These are phyloP conservation scores for Waitea zeae DNA, from an alignment of 1,284 basidiomycete genomes.

Conservation along the genomic window DNA sequence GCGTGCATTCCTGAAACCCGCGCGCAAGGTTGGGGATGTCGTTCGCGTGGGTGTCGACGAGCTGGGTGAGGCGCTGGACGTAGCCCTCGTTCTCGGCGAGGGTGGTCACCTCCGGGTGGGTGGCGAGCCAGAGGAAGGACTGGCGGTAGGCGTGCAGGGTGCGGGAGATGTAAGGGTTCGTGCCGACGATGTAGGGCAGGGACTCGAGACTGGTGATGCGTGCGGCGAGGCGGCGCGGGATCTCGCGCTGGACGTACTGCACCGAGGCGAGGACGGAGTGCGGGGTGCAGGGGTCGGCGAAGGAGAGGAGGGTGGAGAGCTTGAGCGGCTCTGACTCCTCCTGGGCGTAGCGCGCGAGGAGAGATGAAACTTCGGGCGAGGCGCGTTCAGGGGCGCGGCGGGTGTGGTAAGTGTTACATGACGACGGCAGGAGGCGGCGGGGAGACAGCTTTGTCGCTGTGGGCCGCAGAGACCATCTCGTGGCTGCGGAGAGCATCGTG, in stretches of 20 bases:
- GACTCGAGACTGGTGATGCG: conserved; percentile 54
- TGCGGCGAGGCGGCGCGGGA: conserved; percentile 55
- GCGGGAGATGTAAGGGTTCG: conserved; percentile 73
- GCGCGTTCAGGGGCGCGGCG: conserved; percentile 12
- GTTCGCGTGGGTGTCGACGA: conserved; percentile 69
- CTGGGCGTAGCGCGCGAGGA: conserved; percentile 34
- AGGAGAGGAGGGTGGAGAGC: conserved; percentile 51
- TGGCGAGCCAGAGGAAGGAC: conserved; percentile 60
- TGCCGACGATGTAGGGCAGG: conserved; percentile 76
- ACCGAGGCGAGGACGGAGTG: conserved; percentile 54
- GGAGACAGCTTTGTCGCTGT: too few relatives aligned
- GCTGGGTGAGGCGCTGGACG: conserved; percentile 43
- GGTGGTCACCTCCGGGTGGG: conserved; percentile 45
- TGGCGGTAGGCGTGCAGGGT: conserved; percentile 59
- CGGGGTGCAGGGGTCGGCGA: conserved; percentile 51
- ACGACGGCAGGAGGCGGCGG: too few relatives aligned
- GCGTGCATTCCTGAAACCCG: conserved; percentile 79
- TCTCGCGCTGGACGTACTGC: conserved; percentile 50
- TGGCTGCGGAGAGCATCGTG: too few relatives aligned
- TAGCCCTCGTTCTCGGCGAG: conserved; percentile 60
- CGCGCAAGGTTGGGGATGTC: conserved; percentile 84
- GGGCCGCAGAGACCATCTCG: too few relatives aligned
- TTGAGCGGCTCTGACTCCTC: conserved; percentile 46
- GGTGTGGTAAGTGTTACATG: conserved; percentile 3
- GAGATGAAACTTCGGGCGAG: conserved; percentile 24